phyloP scores from a whole-genome alignment of 2,329 filamentous ascomycete species.

The Colletotrichum incanum region DNA sequence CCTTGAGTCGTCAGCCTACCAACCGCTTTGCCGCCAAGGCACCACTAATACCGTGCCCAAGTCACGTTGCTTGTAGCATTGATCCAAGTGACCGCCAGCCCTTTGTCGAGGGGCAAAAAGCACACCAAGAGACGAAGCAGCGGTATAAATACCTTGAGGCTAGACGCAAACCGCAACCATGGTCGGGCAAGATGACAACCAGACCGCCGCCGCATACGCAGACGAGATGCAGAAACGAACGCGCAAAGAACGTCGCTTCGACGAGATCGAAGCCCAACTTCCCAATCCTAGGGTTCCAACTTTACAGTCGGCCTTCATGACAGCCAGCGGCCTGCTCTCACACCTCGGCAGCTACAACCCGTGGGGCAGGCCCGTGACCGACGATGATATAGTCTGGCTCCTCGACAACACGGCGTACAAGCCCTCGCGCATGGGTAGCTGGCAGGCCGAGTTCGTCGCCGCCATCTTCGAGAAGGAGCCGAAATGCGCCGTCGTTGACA shows the following conservation, averaged over 20 bases:
- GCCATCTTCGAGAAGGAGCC: constrained; percentile 84
- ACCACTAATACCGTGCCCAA: constrained; percentile 13
- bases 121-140: not conserved
- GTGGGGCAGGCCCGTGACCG: constrained; percentile 71
- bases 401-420: constrained; percentile 91
- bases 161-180: constrained; percentile 15
- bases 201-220: constrained; percentile 49
- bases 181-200: constrained; percentile 24
- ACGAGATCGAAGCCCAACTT: constrained; percentile 65
- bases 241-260: constrained; percentile 64
- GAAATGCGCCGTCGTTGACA: constrained; percentile 76
- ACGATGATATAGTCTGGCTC: constrained; percentile 85
- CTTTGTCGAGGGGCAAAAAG: constrained; percentile 11
- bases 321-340: constrained; percentile 60
- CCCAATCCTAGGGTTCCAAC: constrained; percentile 53
- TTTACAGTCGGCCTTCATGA: constrained; percentile 50
- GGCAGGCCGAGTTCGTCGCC: constrained; percentile 88
- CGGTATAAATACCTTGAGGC: constrained; percentile 12
- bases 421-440: constrained; percentile 63
- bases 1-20: constrained; percentile 40
- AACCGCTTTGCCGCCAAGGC: constrained; percentile 40
- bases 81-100: constrained; percentile 31
- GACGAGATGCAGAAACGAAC: constrained; percentile 66
- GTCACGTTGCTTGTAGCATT: constrained; percentile 23
- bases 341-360: constrained; percentile 71